Base-by-base conservation (phyloP, 139 green algal genomes). In the Trebouxia sp. region DNA sequence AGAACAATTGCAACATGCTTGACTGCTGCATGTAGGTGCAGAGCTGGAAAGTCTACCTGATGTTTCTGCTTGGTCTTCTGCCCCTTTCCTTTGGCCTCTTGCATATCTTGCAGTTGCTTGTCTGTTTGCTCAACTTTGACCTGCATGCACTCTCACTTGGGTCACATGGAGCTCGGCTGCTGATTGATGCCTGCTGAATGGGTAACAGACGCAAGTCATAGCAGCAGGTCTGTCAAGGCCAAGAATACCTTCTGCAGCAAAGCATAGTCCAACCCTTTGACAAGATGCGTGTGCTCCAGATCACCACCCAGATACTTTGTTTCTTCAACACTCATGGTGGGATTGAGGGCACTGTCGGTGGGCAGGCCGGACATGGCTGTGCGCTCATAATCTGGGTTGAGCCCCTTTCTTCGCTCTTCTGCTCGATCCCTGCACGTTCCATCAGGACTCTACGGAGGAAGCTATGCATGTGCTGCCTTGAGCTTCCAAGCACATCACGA, bases 231-330 rank as follows among this genome's bases (percentile, higher is more conserved):
- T n/a, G n/a, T n/a, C n/a, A n/a, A n/a, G n/a, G n/a, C n/a, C n/a
- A n/a, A 30, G 1, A 85, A 38, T 66, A 94, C 92, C 89, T 96
- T 96, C 10, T 96, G 86, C 65, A 98, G 86, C 78, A 98, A 89
- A n/a, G 94, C 93, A 87, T 93, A 98, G 70, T 98, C 95, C 8
- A 98, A 89, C 26, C 95, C 95, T 85, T 97, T 97, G 30, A 98
- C 95, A 56, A 98, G 83, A 77, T 98, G 95, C 0, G 95, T 98
- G 85, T 97, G 94, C 35, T 94, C 90, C 62, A 98, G 80, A 82
- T 98, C 95, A n/a, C 94, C 95, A 47, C 95, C 95, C 79, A 98
- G 82, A 75, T 91, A 98, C 87, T 97, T 97, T 66, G 87, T 88
- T 35, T 97, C 89, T 84, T 98, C 93, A 39, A 93, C 85, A 47